Evolutionary conservation across 768 basidiomycete species (phyloP).

Genomic region (Rubroboletus satanas): DNA sequence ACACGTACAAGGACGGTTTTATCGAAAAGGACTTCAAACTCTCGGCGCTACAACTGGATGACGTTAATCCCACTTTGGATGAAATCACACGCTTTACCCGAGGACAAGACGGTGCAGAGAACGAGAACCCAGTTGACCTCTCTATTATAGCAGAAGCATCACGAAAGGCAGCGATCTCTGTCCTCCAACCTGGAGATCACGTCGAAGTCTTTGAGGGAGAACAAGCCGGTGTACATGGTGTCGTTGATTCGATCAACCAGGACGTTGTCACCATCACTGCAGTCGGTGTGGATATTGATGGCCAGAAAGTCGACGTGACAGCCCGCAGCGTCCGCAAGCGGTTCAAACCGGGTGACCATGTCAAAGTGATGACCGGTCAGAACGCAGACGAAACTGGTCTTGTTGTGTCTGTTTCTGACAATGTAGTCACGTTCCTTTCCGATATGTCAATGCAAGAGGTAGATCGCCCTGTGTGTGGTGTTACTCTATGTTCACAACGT

Average conservation of each 20-base stretch:
- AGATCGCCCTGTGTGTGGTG: constrained; percentile 6
- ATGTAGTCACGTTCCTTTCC: constrained; percentile 93
- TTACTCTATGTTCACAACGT: constrained; percentile 2
- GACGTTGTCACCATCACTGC: constrained; percentile 86
- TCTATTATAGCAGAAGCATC: constrained; percentile 92
- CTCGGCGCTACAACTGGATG: constrained; percentile 71
- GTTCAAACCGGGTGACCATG: constrained; percentile 96
- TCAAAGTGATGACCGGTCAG: constrained; percentile 96
- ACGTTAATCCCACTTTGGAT: constrained; percentile 92
- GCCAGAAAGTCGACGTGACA: constrained; percentile 80
- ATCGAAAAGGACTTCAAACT: constrained; percentile 94
- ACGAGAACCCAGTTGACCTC: constrained; percentile 74
- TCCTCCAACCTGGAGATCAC: constrained; percentile 96
- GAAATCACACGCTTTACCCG: constrained; percentile 91
- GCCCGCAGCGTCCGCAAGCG: constrained; percentile 88
- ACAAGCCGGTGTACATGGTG: constrained; percentile 88
- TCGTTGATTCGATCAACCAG: constrained; percentile 83
- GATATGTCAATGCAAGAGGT: constrained; percentile 98
- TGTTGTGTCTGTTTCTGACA: constrained; percentile 86
- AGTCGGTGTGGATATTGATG: constrained; percentile 77
- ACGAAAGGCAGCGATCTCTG: constrained; percentile 83
- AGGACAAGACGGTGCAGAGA: constrained; percentile 65
- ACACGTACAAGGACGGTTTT: constrained; percentile 93
- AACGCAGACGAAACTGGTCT: constrained; percentile 95
- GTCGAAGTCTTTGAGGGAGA: constrained; percentile 98